Base-by-base conservation (phyloP, 140 eudicot genomes). In the Eryngium alpinum region DNA sequence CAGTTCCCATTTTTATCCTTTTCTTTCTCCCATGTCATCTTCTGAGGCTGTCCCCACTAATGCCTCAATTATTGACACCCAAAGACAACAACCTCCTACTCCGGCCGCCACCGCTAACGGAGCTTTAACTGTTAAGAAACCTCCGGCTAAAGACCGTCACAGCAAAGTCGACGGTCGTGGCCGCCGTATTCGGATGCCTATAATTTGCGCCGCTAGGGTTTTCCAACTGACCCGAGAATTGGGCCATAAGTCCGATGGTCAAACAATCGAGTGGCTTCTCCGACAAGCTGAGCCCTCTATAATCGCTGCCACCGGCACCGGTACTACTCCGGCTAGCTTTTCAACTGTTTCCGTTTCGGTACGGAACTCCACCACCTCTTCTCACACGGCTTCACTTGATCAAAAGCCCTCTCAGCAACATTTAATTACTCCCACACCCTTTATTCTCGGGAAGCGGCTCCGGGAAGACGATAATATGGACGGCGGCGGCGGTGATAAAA, bases 141-240 rank as follows among this genome's bases (percentile, higher is more conserved):
- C 96, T 4, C 97, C 97, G 44, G 91, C 97, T 0, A 93, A 93
- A 78, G 97, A 93, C 88, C 91, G 98, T 9, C 98, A 93, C 80
- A 93, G 98, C 89, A 93, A 93, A 67, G 98, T 93, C 21, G 98
- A 93, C 80, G 98, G 98, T 15, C 88, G 98, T 0, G 98, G 98
- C 16, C 87, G 98, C 0, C 92, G 98, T 25, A 93, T 93, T 16
- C 91, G 98, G 57, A 93, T 93, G 98, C 98, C 98, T 4, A 93
- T 93, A 72, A 90, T 93, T 51, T 93, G 98, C 71, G 98, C 98
- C 43, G 98, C 98, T 7, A 84, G 98, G 82, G 97, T 92, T 5
- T 92, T 92, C 85, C 94, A 92, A 85, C 88, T 90, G 17, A 91
- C 96, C 5, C 90, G 96, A 4, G 96, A 90, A 77, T 85, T 93